Evolutionary conservation across 2,329 filamentous ascomycete genomes (phyloP).

Genomic region (Exophiala mesophila): DNA sequence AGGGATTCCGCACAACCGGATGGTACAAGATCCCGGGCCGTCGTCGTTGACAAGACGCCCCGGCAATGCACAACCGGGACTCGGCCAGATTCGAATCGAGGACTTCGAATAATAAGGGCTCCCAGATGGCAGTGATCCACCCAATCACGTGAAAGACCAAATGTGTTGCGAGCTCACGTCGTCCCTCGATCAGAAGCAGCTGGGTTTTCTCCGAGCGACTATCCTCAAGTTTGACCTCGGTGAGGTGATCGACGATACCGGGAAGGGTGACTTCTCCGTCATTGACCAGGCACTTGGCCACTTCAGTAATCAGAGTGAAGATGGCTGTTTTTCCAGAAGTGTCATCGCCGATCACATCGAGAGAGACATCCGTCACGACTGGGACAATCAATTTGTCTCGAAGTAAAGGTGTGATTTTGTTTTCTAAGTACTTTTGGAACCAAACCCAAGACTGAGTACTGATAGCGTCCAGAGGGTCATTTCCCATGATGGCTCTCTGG

Average conservation of each 20-base stretch:
- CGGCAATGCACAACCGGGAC: neutral
- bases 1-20: neutral
- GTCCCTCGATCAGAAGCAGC: neutral
- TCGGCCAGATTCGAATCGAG: neutral
- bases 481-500: neutral
- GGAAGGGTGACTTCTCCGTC: neutral
- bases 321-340: neutral
- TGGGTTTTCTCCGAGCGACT: neutral
- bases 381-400: constrained; percentile 4
- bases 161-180: neutral
- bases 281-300: neutral
- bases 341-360: neutral
- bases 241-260: neutral
- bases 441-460: constrained; percentile 3
- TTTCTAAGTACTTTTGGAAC: constrained; percentile 3
- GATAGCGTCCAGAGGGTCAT: neutral
- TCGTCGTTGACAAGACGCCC: neutral
- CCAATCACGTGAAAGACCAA: constrained; percentile 5
- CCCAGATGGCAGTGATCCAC: constrained; percentile 9
- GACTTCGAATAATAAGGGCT: neutral
- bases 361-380: neutral
- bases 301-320: neutral
- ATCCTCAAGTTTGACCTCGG: neutral
- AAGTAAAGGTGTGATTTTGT: neutral
- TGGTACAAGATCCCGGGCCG: neutral